Evolutionary conservation across 257 asterid genomes (phyloP), one percentile per base, ranked within the genome.

Genomic region (Eustoma russellianum): DNA sequence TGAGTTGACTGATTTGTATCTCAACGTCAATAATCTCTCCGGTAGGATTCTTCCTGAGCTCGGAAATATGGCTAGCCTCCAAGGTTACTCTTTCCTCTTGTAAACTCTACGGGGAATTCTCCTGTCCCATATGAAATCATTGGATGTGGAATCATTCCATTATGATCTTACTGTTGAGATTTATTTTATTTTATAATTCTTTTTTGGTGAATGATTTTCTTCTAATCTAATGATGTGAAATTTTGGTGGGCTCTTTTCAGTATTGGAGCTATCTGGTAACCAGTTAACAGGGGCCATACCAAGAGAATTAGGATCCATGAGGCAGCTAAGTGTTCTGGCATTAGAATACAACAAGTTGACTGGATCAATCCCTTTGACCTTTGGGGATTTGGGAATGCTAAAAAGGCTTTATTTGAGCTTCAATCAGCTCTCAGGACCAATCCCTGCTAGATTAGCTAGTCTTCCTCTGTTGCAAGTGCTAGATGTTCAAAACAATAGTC

Each of bases 1-100:
- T 5, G 94, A 86, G 78, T 56, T 90, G 56, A 71, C 60, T 57
- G 96, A 90, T 69, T 82, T 90, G 41, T 90, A 90, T 68, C 91
- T 90, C 45, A 70, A 90, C 60, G 80, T 64, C 44, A 90, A 90
- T 59, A 81, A 78, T 61, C 62, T 90, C 15, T 72, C 83, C 30
- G 96, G 96, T 7, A 52, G 0, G 12, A 70, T 83, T 9, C 96
- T 96, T 6, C 13, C 79, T 57, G 67, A 81, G 52, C 74, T 90
- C 62, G 91, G 94, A 52, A 72, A 55, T 69, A 83, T 90, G 96
- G 66, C 78, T 18, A 80, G 86, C 71, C 74, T 86, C 53, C 93
- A 90, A 86, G 97, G 97, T 88, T 33, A 9, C 74, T 41, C 12
- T 38, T 38, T 38, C 43, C 43, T 7, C 1, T 38, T 38, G 43